These are phyloP conservation scores for Colletotrichum tropicicola DNA, from an alignment of 2,329 filamentous ascomycete genomes.

Conservation along the genomic window DNA sequence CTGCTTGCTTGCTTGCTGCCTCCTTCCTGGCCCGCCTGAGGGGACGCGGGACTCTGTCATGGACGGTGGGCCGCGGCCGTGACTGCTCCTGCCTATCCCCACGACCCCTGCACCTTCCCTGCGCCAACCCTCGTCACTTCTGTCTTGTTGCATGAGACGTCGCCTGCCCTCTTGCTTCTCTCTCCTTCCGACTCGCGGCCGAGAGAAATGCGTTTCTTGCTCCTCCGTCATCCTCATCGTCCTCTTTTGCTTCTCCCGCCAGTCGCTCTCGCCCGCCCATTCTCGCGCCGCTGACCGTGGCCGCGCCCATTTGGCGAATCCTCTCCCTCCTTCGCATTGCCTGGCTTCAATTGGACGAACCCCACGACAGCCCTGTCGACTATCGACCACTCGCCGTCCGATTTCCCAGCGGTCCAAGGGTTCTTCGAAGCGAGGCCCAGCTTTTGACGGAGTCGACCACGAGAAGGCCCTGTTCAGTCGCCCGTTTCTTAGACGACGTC, in stretches of 20 bases:
- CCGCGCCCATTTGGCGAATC: not conserved
- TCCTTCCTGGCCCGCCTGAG: no score
- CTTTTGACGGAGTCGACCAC: not conserved
- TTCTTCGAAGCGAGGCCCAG: not conserved
- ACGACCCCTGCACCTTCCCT: constrained; percentile 15
- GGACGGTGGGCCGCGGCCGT: not conserved
- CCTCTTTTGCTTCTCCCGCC: not conserved
- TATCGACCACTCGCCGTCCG: not conserved
- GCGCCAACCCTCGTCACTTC: constrained; percentile 16
- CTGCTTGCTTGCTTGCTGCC: not conserved
- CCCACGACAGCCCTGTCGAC: constrained; percentile 6
- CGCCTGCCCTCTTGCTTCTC: not conserved
- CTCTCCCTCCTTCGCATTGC: not conserved
- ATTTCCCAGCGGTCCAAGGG: not conserved
- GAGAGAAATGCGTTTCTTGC: constrained; percentile 12
- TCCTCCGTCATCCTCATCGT: not conserved
- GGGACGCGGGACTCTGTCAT: no score
- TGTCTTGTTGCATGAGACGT: constrained; percentile 22
- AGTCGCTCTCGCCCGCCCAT: not conserved
- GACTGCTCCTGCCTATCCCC: not conserved
- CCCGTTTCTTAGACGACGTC: not conserved
- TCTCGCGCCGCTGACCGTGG: not conserved
- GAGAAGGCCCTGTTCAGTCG: not conserved
- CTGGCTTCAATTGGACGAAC: not conserved
- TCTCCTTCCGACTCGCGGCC: constrained; percentile 1